Evolutionary conservation across 202 grass and related monocot species (phyloP), one percentile per base, ranked within the genome.

Genomic region (Brachypodium distachyon): DNA sequence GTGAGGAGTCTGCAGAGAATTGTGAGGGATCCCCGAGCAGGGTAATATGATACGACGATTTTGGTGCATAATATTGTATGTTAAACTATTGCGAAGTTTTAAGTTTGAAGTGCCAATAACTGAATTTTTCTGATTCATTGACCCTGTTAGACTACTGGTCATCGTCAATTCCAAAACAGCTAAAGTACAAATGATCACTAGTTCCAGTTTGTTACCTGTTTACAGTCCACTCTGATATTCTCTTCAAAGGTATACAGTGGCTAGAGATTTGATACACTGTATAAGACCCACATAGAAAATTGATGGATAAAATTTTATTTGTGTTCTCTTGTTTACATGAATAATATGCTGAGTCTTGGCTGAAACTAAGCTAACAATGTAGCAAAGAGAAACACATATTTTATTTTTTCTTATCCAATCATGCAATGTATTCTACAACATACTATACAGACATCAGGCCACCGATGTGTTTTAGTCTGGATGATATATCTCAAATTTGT

Each of bases 21-120:
- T 55, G 91, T 97, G 21, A 97, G 94, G 74, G 94, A 97, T 85
- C 94, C 91, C 74, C 82, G 90, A 39, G 90, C 94, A 81, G 94
- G 90, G 90, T 97, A 90, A 77, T 31, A 33, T 42, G 12, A 29
- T 83, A 49, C 13, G 21, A 9, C 63, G 19, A 81, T 53, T 81
- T 53, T 59, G 12, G 34, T 52, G 21, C 33, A 55, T 31, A 16
- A 0, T 25, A 67, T 43, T 72, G 7, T n/a, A 64, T n/a, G 12
- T 13, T 64, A 55, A 6, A 72, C 40, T 56, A 33, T 19, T n/a
- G 1, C 53, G 25, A 13, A 54, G 16, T 64, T 7, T 66, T 46
- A 54, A 18, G 37, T 86, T 6, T 21, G n/a, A 28, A 46, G 26
- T 16, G 1, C 19, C 7, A 16, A 4, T 40, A 21, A 56, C 22